These are phyloP conservation scores for Trametes coccinea DNA, from an alignment of 768 basidiomycete genomes.

Conservation along the genomic window DNA sequence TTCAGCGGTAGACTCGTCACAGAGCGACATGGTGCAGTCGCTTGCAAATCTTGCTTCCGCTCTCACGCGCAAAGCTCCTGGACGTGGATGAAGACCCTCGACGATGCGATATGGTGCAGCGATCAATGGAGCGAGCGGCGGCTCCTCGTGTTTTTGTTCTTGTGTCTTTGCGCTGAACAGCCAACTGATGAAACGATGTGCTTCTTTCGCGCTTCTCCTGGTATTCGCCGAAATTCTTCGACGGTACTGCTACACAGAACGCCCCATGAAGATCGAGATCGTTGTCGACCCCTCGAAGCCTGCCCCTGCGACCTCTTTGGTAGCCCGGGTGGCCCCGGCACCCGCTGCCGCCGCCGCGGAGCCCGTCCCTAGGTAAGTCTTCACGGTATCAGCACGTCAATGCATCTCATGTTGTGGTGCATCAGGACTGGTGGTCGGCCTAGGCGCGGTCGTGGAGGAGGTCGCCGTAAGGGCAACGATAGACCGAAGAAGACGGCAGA, in stretches of 20 bases:
- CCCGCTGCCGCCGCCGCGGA: conserved; percentile 35
- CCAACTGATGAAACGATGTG: conserved; percentile 37
- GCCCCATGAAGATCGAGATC: conserved; percentile 98
- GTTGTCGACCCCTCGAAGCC: conserved; percentile 82
- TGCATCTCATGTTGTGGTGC: conserved; percentile 2
- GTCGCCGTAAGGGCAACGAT: conserved; percentile 38
- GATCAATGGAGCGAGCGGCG: conserved; percentile 14
- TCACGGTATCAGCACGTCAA: not conserved
- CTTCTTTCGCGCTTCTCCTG: conserved; percentile 32
- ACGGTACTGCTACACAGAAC: conserved; percentile 55
- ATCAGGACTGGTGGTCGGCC: conserved; percentile 39
- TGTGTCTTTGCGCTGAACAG: conserved; percentile 35
- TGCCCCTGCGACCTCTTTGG: conserved; percentile 62
- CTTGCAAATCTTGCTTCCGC: not conserved
- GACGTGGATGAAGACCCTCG: conserved; percentile 15
- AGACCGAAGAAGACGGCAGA: conserved; percentile 80
- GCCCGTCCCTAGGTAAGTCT: conserved; percentile 22
- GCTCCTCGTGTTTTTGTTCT: conserved; percentile 26
- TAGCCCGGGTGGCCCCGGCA: conserved; percentile 82
- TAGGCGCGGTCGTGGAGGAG: conserved; percentile 32
- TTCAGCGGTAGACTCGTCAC: not conserved
- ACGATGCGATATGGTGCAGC: conserved; percentile 16
- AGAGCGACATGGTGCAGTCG: not conserved
- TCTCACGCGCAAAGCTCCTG: conserved; percentile 6
- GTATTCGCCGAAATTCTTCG: conserved; percentile 31